Conservation (phyloP, 306 rosid genomes). For the Acacia crassicarpa region DNA sequence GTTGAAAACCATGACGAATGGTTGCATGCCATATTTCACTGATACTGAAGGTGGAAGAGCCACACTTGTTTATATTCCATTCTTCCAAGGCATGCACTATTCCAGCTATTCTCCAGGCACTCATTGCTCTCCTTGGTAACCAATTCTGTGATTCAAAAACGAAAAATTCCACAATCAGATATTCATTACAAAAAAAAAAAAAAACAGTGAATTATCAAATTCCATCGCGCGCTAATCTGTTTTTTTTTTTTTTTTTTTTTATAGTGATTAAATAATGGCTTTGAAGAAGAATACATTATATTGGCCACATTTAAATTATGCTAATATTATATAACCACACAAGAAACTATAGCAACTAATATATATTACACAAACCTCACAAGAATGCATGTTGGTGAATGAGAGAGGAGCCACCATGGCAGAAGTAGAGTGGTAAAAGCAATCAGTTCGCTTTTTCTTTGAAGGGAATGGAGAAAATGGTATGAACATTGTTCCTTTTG, state of each 20-base stretch:
- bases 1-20: slow-evolving; percentile 4
- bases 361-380: slow-evolving; percentile 39
- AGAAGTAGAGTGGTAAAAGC: slow-evolving; percentile 62
- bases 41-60: background rate
- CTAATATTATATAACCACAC: no score
- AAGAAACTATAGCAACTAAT: no score
- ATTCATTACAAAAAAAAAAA: no score
- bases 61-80: background rate
- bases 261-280: no score
- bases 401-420: slow-evolving; percentile 55
- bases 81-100: slow-evolving; percentile 4
- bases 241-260: no score
- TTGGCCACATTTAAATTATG: no score
- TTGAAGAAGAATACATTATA: no score
- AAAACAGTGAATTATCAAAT: no score
- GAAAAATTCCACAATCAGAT: background rate
- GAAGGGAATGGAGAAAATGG: slow-evolving; percentile 73
- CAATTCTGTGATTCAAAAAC: background rate
- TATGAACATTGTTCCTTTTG: slow-evolving; percentile 60
- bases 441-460: slow-evolving; percentile 47
- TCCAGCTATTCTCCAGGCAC: slow-evolving; percentile 8
- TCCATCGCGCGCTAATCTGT: no score
- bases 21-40: background rate
- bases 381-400: slow-evolving; percentile 50
- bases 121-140: slow-evolving; percentile 3